phyloP scores from a whole-genome alignment of 139 green algal genomes.

The Volvox reticuliferus region DNA sequence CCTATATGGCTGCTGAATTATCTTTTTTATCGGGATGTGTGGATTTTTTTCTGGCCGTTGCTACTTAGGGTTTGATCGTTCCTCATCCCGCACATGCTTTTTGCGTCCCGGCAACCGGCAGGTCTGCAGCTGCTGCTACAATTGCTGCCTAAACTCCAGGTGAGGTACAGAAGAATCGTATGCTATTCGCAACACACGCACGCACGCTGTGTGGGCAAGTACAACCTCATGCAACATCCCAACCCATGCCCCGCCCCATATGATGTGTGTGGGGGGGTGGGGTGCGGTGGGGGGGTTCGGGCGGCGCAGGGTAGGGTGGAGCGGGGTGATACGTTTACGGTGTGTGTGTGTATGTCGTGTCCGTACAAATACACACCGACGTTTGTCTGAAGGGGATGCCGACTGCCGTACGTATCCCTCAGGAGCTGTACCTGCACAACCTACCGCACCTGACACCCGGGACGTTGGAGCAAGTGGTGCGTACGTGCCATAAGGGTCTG shows the following conservation, averaged over 20 bases:
- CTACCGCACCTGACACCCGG: slow-evolving; percentile 25
- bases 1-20: too few species aligned
- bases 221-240: background rate
- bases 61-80: too few species aligned
- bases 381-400: background rate
- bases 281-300: background rate
- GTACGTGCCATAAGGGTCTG: background rate
- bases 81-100: too few species aligned
- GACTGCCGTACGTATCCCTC: background rate
- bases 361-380: background rate
- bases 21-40: too few species aligned
- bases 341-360: background rate
- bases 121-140: slow-evolving; percentile 35
- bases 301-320: background rate
- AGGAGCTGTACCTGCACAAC: slow-evolving; percentile 31
- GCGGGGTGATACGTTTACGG: background rate
- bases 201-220: background rate
- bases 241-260: too few species aligned
- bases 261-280: too few species aligned
- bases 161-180: background rate
- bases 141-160: slow-evolving; percentile 15
- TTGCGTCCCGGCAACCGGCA: background rate
- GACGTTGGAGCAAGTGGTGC: slow-evolving; percentile 42
- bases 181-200: background rate
- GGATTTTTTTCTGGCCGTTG: too few species aligned